These are phyloP conservation scores for Silene coronaria DNA, from an alignment of 179 eudicot species.

Conservation along the genomic window DNA sequence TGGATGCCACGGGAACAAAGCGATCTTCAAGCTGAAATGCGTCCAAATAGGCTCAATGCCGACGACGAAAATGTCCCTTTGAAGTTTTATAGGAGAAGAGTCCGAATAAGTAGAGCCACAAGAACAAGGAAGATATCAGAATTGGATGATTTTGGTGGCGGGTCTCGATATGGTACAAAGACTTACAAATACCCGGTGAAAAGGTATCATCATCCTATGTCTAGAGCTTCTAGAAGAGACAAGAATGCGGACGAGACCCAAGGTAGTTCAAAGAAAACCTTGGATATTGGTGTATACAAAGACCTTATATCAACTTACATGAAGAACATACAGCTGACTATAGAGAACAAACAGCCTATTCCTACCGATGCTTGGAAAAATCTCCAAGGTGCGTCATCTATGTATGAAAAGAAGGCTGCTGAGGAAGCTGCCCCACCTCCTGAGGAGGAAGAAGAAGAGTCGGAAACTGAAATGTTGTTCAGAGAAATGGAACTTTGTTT, in stretches of 20 bases:
- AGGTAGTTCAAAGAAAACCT: constrained; percentile 35
- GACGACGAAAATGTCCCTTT: constrained; percentile 37
- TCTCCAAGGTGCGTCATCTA: constrained; percentile 36
- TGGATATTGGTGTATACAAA: constrained; percentile 50
- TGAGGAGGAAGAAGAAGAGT: constrained; percentile 42
- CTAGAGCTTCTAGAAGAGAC: constrained; percentile 20
- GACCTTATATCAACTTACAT: constrained; percentile 75
- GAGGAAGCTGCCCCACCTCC: constrained; percentile 31
- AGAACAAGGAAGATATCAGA: constrained; percentile 30
- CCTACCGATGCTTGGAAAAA: constrained; percentile 76
- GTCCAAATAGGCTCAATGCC: constrained; percentile 27
- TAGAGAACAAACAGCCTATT: constrained; percentile 67
- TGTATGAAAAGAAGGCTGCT: constrained; percentile 37
- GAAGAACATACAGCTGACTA: constrained; percentile 67
- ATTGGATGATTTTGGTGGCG: constrained; percentile 30
- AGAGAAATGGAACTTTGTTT: constrained; percentile 81
- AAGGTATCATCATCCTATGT: constrained; percentile 14
- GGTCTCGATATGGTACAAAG: constrained; percentile 8
- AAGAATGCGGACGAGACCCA: constrained; percentile 27
- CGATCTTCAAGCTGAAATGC: constrained; percentile 42
- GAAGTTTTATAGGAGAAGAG: constrained; percentile 29
- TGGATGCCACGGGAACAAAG: constrained; percentile 29
- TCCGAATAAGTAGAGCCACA: constrained; percentile 7
- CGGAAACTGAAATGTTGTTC: constrained; percentile 76
- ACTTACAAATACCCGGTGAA: constrained; percentile 16